Base-by-base conservation (phyloP, 2,329 filamentous ascomycete genomes). In the Fusarium succisae region DNA sequence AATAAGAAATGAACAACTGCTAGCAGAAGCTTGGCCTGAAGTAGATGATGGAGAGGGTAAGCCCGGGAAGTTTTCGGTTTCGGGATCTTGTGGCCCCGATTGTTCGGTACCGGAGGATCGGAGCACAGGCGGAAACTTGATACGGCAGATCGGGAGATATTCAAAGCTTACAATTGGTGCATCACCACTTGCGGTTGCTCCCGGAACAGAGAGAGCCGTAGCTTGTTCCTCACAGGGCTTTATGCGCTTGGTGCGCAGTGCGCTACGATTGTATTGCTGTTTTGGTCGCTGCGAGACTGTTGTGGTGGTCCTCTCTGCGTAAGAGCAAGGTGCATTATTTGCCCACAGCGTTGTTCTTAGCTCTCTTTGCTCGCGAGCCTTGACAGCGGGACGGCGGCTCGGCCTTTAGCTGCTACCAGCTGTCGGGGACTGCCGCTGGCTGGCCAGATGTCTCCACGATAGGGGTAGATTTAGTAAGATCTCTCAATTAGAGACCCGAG, bases 381-480 rank as follows among this genome's bases (percentile, higher is more conserved):
- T 65, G 72, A 63, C 58, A 74, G 71, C 72, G 72, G 71, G 62
- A 61, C 48, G 50, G 62, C 63, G 58, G 69, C 56, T 43, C 63
- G 58, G 59, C 55, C 53, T 59, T 61, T 64, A 53, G 64, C 43
- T 72, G 69, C 53, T 48, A 60, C 70, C 57, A 48, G 44, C 41
- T 32, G 48, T 48, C 43, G 61, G 43, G 54, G 61, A 61, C 55
- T 44, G 44, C 50, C 61, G 43, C 51, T 38, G 18, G 48, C 35
- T 66, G 17, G 38, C 22, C 22, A 64, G 22, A 20, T 65, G 24
- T 17, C 13, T 22, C n/a, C 17, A 45, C 43, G 35, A 43, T 17
- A n/a, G 66, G 66, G 14, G 67, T 70, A 22, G 26, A 26, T 24
- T 3, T 58, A 57, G 39, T 41, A 17, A 22, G 12, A 14, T 20